Evolutionary conservation across 164 flowering plant species (phyloP).

Genomic region (Litsea cubeba): DNA sequence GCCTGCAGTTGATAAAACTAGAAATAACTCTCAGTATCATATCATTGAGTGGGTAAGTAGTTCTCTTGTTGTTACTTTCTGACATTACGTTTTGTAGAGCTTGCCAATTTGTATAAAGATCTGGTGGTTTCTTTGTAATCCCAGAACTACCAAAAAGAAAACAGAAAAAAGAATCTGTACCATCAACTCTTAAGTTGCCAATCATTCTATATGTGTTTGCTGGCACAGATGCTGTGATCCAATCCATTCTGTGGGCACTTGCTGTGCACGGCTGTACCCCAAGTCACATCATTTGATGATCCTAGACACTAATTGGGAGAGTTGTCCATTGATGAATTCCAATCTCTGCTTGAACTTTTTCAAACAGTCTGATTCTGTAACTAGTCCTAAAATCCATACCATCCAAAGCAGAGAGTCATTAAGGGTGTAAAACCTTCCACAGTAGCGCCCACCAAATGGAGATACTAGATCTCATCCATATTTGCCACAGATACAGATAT

Average conservation of each 20-base stretch:
- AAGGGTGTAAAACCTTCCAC: too few relatives aligned
- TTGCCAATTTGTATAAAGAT: neutral
- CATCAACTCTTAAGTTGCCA: neutral
- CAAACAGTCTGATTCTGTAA: too few relatives aligned
- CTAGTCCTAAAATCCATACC: too few relatives aligned
- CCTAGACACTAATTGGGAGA: neutral
- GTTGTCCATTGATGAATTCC: neutral
- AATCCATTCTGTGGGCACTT: neutral
- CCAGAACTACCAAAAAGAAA: too few relatives aligned
- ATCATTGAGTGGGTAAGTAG: constrained; percentile 57
- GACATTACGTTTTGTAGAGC: neutral
- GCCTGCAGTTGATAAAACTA: constrained; percentile 42
- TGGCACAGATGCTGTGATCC: neutral
- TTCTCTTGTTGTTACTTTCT: neutral
- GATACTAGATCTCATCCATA: neutral
- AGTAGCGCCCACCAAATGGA: neutral
- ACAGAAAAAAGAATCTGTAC: neutral
- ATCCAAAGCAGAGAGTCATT: neutral
- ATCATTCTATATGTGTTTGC: neutral
- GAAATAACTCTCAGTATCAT: constrained; percentile 26
- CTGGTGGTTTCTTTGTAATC: neutral
- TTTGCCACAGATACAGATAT: neutral
- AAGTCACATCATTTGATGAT: neutral
- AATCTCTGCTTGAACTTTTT: too few relatives aligned
- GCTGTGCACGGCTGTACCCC: neutral